These are phyloP conservation scores for Tilletia indica DNA, from an alignment of 1,284 basidiomycete species.

Conservation along the genomic window DNA sequence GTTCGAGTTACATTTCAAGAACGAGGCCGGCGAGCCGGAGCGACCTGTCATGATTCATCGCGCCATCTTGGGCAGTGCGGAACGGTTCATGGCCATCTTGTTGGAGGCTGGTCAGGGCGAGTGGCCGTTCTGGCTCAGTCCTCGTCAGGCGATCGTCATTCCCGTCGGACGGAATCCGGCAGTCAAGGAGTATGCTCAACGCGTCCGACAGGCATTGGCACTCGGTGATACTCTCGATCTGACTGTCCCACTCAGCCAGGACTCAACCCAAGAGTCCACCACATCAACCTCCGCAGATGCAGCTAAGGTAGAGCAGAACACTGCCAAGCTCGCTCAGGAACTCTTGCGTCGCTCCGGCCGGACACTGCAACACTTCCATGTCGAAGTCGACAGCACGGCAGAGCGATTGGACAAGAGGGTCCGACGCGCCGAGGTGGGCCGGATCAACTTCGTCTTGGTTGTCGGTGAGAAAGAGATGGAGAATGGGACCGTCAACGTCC, in stretches of 20 bases:
- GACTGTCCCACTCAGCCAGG: background rate
- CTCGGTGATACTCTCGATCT: conserved; percentile 22
- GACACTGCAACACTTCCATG: conserved; percentile 44
- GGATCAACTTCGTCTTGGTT: conserved; percentile 49
- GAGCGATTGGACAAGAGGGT: conserved; percentile 47
- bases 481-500: too few species aligned
- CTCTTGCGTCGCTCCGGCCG: conserved; percentile 19
- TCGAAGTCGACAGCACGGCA: conserved; percentile 43
- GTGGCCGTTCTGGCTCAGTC: conserved; percentile 54
- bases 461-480: conserved; percentile 47
- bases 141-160: conserved; percentile 48
- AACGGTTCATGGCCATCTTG: conserved; percentile 54
- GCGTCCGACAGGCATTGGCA: conserved; percentile 30
- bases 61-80: conserved; percentile 53
- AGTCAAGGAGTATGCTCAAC: conserved; percentile 29
- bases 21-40: conserved; percentile 22
- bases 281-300: background rate
- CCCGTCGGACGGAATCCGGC: conserved; percentile 29
- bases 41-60: conserved; percentile 53
- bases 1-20: conserved; percentile 45
- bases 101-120: conserved; percentile 48
- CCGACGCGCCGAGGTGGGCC: conserved; percentile 37
- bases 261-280: background rate
- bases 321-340: conserved; percentile 17
- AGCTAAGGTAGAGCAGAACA: background rate